These are phyloP conservation scores for Nakazawaea siamensis DNA, from an alignment of 805 yeast species.

Conservation along the genomic window DNA sequence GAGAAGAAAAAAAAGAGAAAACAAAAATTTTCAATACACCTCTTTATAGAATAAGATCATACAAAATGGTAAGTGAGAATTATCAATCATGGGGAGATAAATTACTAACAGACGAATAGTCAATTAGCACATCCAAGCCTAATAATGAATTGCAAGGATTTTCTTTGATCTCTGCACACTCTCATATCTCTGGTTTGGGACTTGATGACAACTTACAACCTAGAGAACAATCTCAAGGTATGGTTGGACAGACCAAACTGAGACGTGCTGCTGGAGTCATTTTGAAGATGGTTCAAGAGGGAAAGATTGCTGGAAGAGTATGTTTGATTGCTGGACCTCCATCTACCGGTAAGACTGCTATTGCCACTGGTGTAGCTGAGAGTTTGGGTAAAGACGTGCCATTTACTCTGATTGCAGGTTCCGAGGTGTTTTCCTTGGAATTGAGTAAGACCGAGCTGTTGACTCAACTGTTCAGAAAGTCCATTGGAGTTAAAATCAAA, in stretches of 20 bases:
- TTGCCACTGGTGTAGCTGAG: conserved; percentile 88
- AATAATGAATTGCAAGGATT: conserved; percentile 11
- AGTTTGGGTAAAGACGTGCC: conserved; percentile 76
- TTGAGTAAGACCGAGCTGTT: conserved; percentile 92
- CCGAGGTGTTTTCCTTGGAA: conserved; percentile 88
- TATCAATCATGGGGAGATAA: neutral
- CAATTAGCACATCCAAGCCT: conserved; percentile 12
- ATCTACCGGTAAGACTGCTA: conserved; percentile 96
- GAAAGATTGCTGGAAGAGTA: conserved; percentile 95
- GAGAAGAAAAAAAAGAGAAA: neutral
- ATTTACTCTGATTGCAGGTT: conserved; percentile 90
- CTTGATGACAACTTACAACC: conserved; percentile 87
- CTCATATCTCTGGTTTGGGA: conserved; percentile 96
- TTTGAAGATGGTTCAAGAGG: conserved; percentile 86
- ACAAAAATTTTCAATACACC: neutral
- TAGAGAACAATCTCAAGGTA: conserved; percentile 76
- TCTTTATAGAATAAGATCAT: neutral
- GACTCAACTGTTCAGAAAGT: conserved; percentile 92
- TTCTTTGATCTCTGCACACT: conserved; percentile 85
- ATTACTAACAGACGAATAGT: conserved; percentile 8
- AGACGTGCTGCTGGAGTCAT: conserved; percentile 95
- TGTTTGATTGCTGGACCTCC: conserved; percentile 97
- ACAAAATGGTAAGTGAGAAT: no score
- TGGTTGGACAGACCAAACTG: conserved; percentile 96
- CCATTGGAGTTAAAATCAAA: conserved; percentile 90